Conservation (phyloP, 2,329 filamentous ascomycete species). For the Didymella keratinophila region DNA sequence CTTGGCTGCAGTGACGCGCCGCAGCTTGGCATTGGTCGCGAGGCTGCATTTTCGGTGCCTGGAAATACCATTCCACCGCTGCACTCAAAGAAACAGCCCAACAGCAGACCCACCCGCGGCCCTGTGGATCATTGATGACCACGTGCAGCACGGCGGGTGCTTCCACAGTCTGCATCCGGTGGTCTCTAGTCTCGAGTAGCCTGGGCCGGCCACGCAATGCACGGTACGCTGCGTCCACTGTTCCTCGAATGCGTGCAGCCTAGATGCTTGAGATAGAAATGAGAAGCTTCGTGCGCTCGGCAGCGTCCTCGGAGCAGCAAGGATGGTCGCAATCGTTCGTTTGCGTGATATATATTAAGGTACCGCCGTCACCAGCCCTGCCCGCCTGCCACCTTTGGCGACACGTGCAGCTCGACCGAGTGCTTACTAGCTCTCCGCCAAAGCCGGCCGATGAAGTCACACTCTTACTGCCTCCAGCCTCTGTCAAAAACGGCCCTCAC, state of each 20-base stretch:
- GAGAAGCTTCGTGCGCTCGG: conserved; percentile 11
- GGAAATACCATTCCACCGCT: neutral
- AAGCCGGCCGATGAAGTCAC: conserved; percentile 8
- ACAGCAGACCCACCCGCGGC: neutral
- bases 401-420: neutral
- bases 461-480: conserved; percentile 11
- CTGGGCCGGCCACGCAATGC: conserved; percentile 6
- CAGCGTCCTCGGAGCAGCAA: conserved; percentile 16
- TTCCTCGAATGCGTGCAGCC: neutral
- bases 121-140: conserved; percentile 4
- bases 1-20: conserved; percentile 28
- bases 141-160: neutral
- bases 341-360: conserved; percentile 31
- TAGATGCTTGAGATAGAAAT: conserved; percentile 7
- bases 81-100: no score
- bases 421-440: conserved; percentile 13
- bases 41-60: neutral
- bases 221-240: neutral
- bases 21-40: conserved; percentile 21
- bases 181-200: neutral
- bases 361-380: conserved; percentile 33
- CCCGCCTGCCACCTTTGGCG: conserved; percentile 33
- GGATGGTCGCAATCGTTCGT: conserved; percentile 7
- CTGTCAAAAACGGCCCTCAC: conserved; percentile 35
- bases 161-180: neutral